Conservation (phyloP, 768 basidiomycete species). For the Lanmaoa pseudosensibilis region DNA sequence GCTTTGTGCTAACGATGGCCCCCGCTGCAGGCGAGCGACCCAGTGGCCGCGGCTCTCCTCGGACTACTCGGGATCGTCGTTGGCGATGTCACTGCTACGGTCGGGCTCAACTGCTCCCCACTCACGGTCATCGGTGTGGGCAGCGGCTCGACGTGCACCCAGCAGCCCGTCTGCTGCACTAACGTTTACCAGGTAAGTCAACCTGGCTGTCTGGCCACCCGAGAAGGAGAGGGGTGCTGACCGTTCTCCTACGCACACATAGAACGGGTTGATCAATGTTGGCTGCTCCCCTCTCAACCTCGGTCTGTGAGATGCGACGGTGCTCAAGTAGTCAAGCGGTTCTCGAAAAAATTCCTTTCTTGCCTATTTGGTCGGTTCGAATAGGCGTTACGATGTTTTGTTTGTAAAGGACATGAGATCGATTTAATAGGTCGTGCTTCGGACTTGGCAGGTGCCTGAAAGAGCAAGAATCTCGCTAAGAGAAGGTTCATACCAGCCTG, state of each 20-base stretch:
- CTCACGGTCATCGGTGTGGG: neutral
- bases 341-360: neutral
- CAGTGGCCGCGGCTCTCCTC: neutral
- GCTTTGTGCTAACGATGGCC: neutral
- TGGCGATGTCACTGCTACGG: neutral
- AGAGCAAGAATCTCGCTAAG: neutral
- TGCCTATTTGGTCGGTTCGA: neutral
- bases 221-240: neutral
- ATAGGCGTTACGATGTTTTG: neutral
- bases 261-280: slow-evolving; percentile 13
- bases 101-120: slow-evolving; percentile 11
- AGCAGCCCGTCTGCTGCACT: slow-evolving; percentile 21
- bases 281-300: slow-evolving; percentile 20
- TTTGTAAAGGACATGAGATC: neutral
- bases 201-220: neutral
- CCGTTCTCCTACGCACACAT: too few species aligned
- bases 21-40: neutral
- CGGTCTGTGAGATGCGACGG: neutral
- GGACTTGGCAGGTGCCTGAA: neutral
- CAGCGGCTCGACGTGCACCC: slow-evolving; percentile 1
- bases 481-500: neutral
- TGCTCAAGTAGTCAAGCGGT: neutral
- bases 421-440: too few species aligned
- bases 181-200: slow-evolving; percentile 6
- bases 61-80: neutral